These are phyloP conservation scores for Coprinellus micaceus DNA, from an alignment of 768 basidiomycete genomes.

Conservation along the genomic window DNA sequence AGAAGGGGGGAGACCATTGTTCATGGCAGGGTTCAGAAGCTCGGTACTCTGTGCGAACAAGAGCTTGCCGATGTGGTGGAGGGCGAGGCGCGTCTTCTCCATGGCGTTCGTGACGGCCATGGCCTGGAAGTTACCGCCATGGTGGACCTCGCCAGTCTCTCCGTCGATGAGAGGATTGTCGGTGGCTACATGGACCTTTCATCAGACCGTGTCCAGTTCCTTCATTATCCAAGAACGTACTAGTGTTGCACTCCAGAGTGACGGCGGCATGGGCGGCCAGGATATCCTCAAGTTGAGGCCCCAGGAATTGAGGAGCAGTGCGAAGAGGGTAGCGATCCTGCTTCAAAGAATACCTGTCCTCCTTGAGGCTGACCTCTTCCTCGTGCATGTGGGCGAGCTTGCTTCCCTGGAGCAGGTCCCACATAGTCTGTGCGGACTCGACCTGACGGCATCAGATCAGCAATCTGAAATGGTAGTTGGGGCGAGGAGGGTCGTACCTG, in stretches of 20 bases:
- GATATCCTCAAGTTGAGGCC: slow-evolving; percentile 77
- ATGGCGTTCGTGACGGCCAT: slow-evolving; percentile 77
- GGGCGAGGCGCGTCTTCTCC: slow-evolving; percentile 78
- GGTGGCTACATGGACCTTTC: slow-evolving; percentile 62
- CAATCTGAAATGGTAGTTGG: too few species aligned
- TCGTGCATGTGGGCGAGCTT: slow-evolving; percentile 57
- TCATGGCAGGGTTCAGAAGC: slow-evolving; percentile 76
- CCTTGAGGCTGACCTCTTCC: slow-evolving; percentile 58
- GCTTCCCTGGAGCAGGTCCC: slow-evolving; percentile 56
- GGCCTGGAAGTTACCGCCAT: slow-evolving; percentile 87
- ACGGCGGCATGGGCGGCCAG: slow-evolving; percentile 55
- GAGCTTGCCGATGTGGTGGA: slow-evolving; percentile 69
- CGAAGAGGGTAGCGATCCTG: slow-evolving; percentile 74
- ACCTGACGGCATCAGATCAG: slow-evolving; percentile 32
- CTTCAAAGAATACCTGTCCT: slow-evolving; percentile 65
- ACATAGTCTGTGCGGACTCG: slow-evolving; percentile 63
- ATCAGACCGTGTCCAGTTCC: too few species aligned
- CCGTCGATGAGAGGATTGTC: slow-evolving; percentile 80
- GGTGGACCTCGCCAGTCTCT: slow-evolving; percentile 60
- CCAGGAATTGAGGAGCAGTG: slow-evolving; percentile 73
- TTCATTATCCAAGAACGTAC: too few species aligned
- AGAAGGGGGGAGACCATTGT: slow-evolving; percentile 72
- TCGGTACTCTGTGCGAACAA: slow-evolving; percentile 71
- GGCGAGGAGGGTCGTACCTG: slow-evolving; percentile 52
- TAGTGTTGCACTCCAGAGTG: slow-evolving; percentile 75